Evolutionary conservation across 495 filamentous ascomycete genomes (phyloP).

Genomic region (Podospora australis): DNA sequence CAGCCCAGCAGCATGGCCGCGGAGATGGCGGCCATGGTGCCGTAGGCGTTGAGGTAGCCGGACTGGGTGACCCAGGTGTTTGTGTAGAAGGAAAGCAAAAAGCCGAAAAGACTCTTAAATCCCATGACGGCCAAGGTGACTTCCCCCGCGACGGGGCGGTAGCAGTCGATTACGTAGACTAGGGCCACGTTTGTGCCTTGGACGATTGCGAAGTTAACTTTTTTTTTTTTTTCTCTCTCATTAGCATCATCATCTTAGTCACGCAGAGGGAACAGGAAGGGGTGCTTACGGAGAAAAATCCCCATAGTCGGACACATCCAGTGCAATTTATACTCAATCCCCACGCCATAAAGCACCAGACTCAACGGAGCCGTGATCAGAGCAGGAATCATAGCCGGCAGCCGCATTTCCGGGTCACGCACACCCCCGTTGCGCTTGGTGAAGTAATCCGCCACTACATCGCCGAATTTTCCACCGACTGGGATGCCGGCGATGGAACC

Average conservation of each 20-base stretch:
- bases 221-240: not conserved
- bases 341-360: conserved; percentile 47
- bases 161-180: conserved; percentile 50
- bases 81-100: conserved; percentile 53
- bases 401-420: conserved; percentile 51
- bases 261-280: not conserved
- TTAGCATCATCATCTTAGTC: not conserved
- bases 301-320: conserved; percentile 52
- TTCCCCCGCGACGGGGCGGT: conserved; percentile 49
- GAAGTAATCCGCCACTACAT: conserved; percentile 44
- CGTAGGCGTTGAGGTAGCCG: conserved; percentile 46
- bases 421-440: conserved; percentile 47
- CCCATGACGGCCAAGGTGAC: conserved; percentile 45
- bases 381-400: conserved; percentile 40
- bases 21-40: conserved; percentile 48
- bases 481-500: conserved; percentile 43
- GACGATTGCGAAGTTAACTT: conserved; percentile 46
- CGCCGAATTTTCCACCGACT: conserved; percentile 45
- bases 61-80: conserved; percentile 50
- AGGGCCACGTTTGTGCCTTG: conserved; percentile 47
- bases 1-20: conserved; percentile 33
- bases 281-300: conserved; percentile 35
- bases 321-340: conserved; percentile 42
- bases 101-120: conserved; percentile 53
- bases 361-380: conserved; percentile 40